Evolutionary conservation across 305 asterid species (phyloP), one percentile per base, ranked within the genome.

Genomic region (Plantago rigida): DNA sequence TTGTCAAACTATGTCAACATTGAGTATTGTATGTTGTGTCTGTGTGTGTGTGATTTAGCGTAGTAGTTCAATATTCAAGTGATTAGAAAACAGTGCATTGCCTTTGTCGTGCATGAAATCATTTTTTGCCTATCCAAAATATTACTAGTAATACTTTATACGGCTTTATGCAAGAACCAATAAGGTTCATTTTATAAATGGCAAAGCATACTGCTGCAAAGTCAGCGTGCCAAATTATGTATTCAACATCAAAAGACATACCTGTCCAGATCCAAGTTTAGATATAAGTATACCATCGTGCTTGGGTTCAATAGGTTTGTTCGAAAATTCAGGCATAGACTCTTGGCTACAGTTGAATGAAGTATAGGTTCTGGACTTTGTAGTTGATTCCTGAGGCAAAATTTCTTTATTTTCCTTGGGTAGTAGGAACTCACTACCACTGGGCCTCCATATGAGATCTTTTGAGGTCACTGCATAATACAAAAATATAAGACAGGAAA

Each of bases 201-300:
- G 64, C 60, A 57, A 13, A 36, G 10, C 36, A 29, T 1, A 44
- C 7, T 22, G 31, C 7, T 3, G 22, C 24, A 3, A 52, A 58
- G 48, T 53, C 15, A 28, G 13, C 31, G 10, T 64, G 24, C 49
- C 15, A 62, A 49, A 19, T 44, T 31, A 28, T n/a, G 48, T 46
- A 15, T 56, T 51, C 28, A 41, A 56, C n/a, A 42, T 26, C 36
- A 51, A 8, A 48, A 59, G 55, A 10, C 45, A 59, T 75, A 87
- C 96, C 94, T 92, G 96, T 39, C 95, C 93, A 56, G 93, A 81
- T 66, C 91, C 95, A 65, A 92, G 96, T 74, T 73, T 86, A 51
- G 95, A 82, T 47, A 92, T 29, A 63, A 73, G 68, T 60, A 92
- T 88, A 69, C 82, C 84, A 0, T 76, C 74, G 63, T 80, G 70